Base-by-base conservation (phyloP, 805 yeast species). In the Starmerella floris region DNA sequence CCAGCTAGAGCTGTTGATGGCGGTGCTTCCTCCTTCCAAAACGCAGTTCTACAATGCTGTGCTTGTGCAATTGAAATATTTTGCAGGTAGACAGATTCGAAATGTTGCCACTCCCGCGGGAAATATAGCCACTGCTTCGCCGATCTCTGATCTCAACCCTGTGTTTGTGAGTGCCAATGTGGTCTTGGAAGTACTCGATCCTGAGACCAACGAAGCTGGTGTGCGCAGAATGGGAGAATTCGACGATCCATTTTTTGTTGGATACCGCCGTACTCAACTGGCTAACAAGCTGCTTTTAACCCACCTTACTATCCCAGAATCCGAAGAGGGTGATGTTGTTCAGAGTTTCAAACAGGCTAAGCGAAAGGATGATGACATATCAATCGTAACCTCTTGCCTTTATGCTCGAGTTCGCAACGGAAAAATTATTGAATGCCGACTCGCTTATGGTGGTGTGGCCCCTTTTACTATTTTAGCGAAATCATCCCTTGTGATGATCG, bases 61-160 rank as follows among this genome's bases (percentile, higher is more conserved):
- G 28, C 56, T 61, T 15, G 53, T 59, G 19, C 73, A 68, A 49
- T 56, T 68, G 43, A 67, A 68, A 51, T 60, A 63, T 44, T 68
- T 68, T 52, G 73, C 73, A 0, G 72, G 73, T 1, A 58, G 72
- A 28, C 73, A 69, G 45, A 67, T 68, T 41, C 60, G 73, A 42
- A 68, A 68, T 44, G 72, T 67, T 8, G 73, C 72, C 15, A 68
- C 72, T 10, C 67, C 72, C 1, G 71, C 72, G 1, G 73, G 73
- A 30, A 66, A 66, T 34, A 67, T 68, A 35, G 70, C 68, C 17
- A 68, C 73, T 1, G 73, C 73, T 2, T 65, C 70, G 3, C 73
- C 73, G 19, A 68, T 68, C 44, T 65, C 73, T 1, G 73, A 68
- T 50, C 49, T 68, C 54, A 68, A 68, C 49, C 73, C 73, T 3